A percentile compares a stretch with the other conserved stretches of the same genome.
These are phyloP conservation scores for Nitzschia sp. DNA, from an alignment of 108 stramenopile species.

Conservation along the genomic window DNA sequence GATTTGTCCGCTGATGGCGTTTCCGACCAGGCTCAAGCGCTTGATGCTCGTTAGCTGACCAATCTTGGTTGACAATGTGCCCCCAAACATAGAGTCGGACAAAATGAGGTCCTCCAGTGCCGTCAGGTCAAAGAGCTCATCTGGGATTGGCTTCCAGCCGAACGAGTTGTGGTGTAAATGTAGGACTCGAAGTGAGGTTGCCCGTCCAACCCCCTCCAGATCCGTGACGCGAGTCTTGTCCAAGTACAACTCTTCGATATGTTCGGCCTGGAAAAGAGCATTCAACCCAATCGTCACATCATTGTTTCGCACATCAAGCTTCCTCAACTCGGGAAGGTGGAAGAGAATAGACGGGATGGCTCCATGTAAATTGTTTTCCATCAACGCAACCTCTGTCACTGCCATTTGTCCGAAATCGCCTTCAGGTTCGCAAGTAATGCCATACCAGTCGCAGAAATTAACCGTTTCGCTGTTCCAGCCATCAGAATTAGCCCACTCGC, in stretches of 20 bases:
- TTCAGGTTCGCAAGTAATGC: slow-evolving; percentile 57
- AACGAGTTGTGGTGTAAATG: slow-evolving; percentile 62
- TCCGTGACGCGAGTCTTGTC: slow-evolving; percentile 51
- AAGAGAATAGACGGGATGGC: slow-evolving; percentile 64
- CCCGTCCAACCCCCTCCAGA: slow-evolving; percentile 62
- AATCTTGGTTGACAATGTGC: slow-evolving; percentile 55
- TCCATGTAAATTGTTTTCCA: slow-evolving; percentile 55
- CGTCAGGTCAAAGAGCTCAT: slow-evolving; percentile 54
- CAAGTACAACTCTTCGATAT: slow-evolving; percentile 60
- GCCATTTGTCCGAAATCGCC: slow-evolving; percentile 20
- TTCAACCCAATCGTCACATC: slow-evolving; percentile 58
- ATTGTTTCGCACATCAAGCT: slow-evolving; percentile 70
- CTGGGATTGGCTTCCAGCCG: slow-evolving; percentile 50
- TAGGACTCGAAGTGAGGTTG: slow-evolving; percentile 43
- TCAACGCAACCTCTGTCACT: slow-evolving; percentile 56
- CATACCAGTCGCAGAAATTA: slow-evolving; percentile 73
- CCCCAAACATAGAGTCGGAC: slow-evolving; percentile 55
- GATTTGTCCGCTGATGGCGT: slow-evolving; percentile 67
- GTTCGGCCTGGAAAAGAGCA: slow-evolving; percentile 54
- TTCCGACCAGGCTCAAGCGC: slow-evolving; percentile 55
- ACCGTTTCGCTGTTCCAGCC: slow-evolving; percentile 56
- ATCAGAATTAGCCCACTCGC: slow-evolving; percentile 52
- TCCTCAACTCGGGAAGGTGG: slow-evolving; percentile 55
- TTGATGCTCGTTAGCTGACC: slow-evolving; percentile 51
- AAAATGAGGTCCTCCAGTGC: slow-evolving; percentile 50